A percentile compares a stretch with the other conserved stretches of the same genome.
Evolutionary conservation across 495 filamentous ascomycete genomes (phyloP).

Genomic region (Tuber calosporum): DNA sequence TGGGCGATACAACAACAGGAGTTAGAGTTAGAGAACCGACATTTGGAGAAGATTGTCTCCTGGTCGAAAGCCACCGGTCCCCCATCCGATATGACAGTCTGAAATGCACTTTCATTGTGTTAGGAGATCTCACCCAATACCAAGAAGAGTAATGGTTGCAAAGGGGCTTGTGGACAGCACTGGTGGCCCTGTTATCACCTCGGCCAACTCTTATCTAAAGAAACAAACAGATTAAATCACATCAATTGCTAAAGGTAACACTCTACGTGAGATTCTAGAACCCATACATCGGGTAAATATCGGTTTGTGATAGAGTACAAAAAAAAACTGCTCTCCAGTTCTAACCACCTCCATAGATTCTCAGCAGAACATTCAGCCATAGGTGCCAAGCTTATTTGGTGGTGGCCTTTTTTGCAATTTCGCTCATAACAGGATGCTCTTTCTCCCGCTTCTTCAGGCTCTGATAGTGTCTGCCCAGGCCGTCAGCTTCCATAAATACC

Average conservation of each 20-base stretch:
- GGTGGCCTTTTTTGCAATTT: conserved; percentile 3
- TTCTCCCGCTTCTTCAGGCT: conserved; percentile 26
- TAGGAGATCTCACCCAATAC: neutral
- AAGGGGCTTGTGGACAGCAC: neutral
- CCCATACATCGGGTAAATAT: neutral
- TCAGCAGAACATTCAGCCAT: neutral
- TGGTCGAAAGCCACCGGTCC: neutral
- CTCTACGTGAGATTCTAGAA: neutral
- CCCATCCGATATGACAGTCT: neutral
- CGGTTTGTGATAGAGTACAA: neutral
- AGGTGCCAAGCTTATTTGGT: neutral
- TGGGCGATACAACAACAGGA: neutral
- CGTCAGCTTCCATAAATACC: neutral
- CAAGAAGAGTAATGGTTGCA: neutral
- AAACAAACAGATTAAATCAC: neutral
- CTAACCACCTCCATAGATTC: neutral
- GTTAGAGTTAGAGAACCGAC: neutral
- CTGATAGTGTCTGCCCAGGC: conserved; percentile 19
- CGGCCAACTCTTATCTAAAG: neutral
- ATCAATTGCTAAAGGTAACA: neutral
- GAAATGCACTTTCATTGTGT: neutral
- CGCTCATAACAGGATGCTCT: conserved; percentile 8
- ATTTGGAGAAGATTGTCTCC: neutral
- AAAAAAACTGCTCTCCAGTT: neutral
- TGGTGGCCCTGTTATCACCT: neutral